phyloP scores from a whole-genome alignment of 2,329 filamentous ascomycete species.

The Cladosporium sp. region DNA sequence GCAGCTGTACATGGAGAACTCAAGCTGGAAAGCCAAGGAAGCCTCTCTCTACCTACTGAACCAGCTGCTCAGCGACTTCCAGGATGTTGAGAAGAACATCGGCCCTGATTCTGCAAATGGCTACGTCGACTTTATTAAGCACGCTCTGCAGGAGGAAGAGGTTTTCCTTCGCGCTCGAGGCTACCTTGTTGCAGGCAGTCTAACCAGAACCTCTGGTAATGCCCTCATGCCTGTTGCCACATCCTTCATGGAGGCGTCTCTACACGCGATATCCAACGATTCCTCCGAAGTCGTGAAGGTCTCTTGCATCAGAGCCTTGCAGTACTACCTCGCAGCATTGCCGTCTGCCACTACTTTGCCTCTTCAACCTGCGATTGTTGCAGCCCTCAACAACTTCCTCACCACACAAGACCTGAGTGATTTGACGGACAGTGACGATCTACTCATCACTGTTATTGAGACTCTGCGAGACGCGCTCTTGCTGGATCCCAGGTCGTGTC shows the following conservation, averaged over 20 bases:
- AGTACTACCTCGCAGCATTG: constrained; percentile 59
- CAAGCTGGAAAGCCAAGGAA: constrained; percentile 67
- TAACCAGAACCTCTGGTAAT: constrained; percentile 65
- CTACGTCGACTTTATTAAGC: constrained; percentile 76
- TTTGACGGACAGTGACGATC: constrained; percentile 82
- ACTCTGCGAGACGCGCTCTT: constrained; percentile 78
- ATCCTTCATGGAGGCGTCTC: constrained; percentile 65
- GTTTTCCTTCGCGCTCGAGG: constrained; percentile 80
- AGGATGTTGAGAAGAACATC: constrained; percentile 71
- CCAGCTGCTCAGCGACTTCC: constrained; percentile 76
- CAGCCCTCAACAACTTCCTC: constrained; percentile 67
- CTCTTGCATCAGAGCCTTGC: constrained; percentile 80
- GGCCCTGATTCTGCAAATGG: constrained; percentile 64
- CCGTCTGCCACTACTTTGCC: constrained; percentile 47
- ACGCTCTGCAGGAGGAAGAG: constrained; percentile 67
- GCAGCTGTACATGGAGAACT: constrained; percentile 58
- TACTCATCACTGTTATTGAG: constrained; percentile 85
- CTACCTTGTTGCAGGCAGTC: constrained; percentile 76
- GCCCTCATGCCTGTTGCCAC: constrained; percentile 52
- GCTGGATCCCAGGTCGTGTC: constrained; percentile 69
- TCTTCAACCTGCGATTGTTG: constrained; percentile 59
- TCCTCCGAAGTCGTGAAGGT: constrained; percentile 86
- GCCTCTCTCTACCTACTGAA: constrained; percentile 81
- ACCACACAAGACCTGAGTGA: constrained; percentile 75
- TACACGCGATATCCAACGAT: constrained; percentile 72